Percentiles rank a stretch among this genome's conserved stretches.
These are phyloP conservation scores for Hippophae rhamnoides DNA, from an alignment of 306 rosid species.

Conservation along the genomic window DNA sequence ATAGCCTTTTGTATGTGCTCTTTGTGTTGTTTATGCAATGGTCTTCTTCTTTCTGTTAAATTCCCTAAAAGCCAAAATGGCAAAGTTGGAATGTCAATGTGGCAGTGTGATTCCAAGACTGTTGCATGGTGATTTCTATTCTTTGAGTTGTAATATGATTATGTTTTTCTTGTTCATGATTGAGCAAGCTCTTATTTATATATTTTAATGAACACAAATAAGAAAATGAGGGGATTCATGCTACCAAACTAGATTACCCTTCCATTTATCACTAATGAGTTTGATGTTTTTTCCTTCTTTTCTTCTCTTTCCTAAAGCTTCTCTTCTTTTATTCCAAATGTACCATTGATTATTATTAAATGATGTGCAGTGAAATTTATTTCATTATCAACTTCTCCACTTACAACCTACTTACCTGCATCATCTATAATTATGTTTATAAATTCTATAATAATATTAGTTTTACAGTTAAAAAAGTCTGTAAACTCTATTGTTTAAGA, in stretches of 20 bases:
- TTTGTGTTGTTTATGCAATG: conserved; percentile 4
- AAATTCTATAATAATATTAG: too few species aligned
- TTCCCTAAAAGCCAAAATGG: conserved; percentile 50
- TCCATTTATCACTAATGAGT: conserved; percentile 4
- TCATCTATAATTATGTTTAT: too few species aligned
- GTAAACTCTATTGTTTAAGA: too few species aligned
- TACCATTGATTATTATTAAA: too few species aligned
- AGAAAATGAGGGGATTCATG: conserved; percentile 30
- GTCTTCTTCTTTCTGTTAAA: conserved; percentile 43
- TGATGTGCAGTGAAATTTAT: too few species aligned
- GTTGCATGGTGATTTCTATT: conserved; percentile 41
- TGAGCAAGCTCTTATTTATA: background rate
- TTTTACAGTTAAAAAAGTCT: too few species aligned
- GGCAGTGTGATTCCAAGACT: conserved; percentile 21
- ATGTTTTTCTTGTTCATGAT: conserved; percentile 7
- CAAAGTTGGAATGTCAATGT: conserved; percentile 39
- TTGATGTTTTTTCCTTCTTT: too few species aligned
- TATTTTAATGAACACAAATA: conserved; percentile 13
- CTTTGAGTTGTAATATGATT: conserved; percentile 6
- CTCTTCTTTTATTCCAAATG: too few species aligned
- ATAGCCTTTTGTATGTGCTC: conserved; percentile 1
- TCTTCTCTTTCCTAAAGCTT: too few species aligned
- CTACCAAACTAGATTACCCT: conserved; percentile 30
- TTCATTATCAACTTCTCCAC: too few species aligned
- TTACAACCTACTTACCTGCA: too few species aligned